Evolutionary conservation across 73 alveolate species (phyloP), one percentile per base, ranked within the genome.

Genomic region (Chromera velia): DNA sequence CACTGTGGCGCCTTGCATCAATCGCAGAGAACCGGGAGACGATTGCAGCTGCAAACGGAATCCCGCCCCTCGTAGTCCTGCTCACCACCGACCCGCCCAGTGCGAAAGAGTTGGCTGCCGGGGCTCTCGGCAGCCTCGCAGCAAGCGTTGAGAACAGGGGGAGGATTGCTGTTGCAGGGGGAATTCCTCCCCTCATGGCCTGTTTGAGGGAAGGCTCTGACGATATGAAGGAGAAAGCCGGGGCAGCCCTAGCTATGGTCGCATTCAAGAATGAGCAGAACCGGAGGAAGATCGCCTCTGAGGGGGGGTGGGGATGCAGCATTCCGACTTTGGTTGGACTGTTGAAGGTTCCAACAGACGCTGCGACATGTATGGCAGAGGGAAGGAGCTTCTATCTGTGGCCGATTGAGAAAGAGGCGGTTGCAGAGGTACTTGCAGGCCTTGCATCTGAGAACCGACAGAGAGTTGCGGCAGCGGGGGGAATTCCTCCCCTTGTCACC

Each of bases 11-110:
- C 29, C 46, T 67, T 28, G 49, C 74, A 0, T 0, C 48, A 24
- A 67, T 7, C 46, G 32, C 69, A 27, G 69, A 55, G 69, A 18
- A 18, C 28, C 28, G 13, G 69, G 69, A 19, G 9, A 9, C 69
- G 32, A 55, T 55, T 30, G 69, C 69, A 9, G 28, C 1, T 27
- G 69, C 69, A 7, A 30, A 30, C 18, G 69, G 32, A 27, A 55
- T 55, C 69, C 69, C 69, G 18, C 69, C 69, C 32, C 69, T 55
- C 32, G 69, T 55, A 9, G 69, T 19, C 32, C 69, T 55, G 32
- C 69, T 55, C 32, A 55, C 32, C 18, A 7, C 32, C 30, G 69
- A 30, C 30, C 13, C 69, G 69, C 69, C 69, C 69, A 18, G 6
- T 4, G 69, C 32, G 1, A 27, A 55, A 30, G 69, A 55, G 28